Base-by-base conservation (phyloP, 176 grass and related monocot species). In the Oryza glumipatula region DNA sequence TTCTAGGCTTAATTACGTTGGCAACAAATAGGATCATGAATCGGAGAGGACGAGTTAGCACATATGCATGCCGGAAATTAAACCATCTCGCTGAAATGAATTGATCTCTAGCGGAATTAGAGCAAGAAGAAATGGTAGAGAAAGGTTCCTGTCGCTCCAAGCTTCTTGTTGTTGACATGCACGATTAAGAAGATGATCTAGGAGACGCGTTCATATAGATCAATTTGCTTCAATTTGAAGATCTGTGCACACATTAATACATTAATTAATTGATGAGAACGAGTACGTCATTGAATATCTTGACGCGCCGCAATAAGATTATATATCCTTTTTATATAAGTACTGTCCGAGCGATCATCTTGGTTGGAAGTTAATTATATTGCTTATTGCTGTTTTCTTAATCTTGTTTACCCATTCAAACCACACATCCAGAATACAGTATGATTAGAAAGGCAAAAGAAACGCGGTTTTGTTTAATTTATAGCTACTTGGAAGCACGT, bases 401-500 rank as follows among this genome's bases (percentile, higher is more conserved):
- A 13, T 66, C 76, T 58, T 80, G 2, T 66, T 66, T 67, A 16
- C 48, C 38, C 11, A 30, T 75, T 67, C 45, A 68, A 60, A 58
- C 81, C 58, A 9, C 58, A 9, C 65, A 21, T 71, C 71, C 46
- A 32, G 6, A 76, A 43, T 49, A n/a, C 73, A 32, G 30, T 32
- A 49, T 39, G 67, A 58, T 58, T 81, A 63, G 6, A 24, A 0
- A 33, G 67, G 9, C 81, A 19, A 32, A 32, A 32, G 30, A 32
- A 8, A 58, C 78, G 70, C 43, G 44, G 44, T 12, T 22, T 17
- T 63, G 77, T 46, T 61, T 63, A 4, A 58, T 58, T 58, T 58
- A 58, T 38, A 7, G 54, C 63, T 80, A 75, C 14, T 75, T n/a
- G 76, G 35, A 63, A 76, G 39, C 81, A 84, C 86, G 81, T 83